A percentile compares a stretch with the other conserved stretches of the same genome.
Conservation (phyloP, 768 basidiomycete species). For the Wakefieldia striispora region DNA sequence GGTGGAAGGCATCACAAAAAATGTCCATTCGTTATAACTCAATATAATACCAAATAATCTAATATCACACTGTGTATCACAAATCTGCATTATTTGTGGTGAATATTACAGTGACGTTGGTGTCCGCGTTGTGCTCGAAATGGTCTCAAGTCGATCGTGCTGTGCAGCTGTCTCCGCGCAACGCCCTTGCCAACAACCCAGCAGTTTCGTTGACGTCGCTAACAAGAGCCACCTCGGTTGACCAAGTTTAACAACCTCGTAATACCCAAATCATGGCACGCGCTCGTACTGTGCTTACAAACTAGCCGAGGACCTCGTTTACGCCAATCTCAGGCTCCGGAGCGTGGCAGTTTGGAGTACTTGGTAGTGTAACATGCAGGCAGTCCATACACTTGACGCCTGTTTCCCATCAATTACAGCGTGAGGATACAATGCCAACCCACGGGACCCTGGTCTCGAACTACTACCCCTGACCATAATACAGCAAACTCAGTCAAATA, state of each 20-base stretch:
- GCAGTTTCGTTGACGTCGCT: too few relatives aligned
- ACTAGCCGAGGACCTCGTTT: not conserved
- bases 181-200: too few relatives aligned
- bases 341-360: too few relatives aligned
- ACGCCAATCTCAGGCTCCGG: constrained; percentile 5
- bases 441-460: not conserved
- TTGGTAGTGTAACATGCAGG: not conserved
- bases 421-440: not conserved
- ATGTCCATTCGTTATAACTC: too few relatives aligned
- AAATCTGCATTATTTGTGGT: too few relatives aligned
- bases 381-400: not conserved
- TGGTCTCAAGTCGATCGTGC: not conserved
- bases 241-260: too few relatives aligned
- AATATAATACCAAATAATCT: too few relatives aligned
- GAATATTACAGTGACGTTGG: not conserved
- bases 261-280: too few relatives aligned
- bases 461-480: not conserved
- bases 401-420: constrained; percentile 12
- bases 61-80: too few relatives aligned
- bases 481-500: constrained; percentile 46
- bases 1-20: too few relatives aligned
- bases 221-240: too few relatives aligned
- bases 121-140: not conserved
- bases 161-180: constrained; percentile 8
- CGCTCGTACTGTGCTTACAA: too few relatives aligned